Percentiles rank a stretch among this genome's conserved stretches.
Conservation (phyloP, 2,329 filamentous ascomycete species). For the Scedosporium aurantiacum region DNA sequence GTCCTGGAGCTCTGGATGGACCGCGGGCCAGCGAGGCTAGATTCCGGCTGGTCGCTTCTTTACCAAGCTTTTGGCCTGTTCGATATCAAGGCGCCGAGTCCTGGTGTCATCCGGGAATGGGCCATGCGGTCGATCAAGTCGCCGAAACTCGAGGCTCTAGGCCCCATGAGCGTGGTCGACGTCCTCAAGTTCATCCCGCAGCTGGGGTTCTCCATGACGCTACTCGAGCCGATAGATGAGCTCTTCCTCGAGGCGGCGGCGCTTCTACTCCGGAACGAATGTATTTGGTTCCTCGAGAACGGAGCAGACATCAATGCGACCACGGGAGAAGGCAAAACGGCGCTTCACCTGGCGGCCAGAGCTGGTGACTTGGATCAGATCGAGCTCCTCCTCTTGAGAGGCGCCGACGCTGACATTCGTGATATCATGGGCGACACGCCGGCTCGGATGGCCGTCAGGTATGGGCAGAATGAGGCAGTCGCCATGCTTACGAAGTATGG, state of each 20-base stretch:
- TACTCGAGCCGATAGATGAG: background rate
- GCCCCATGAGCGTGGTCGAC: constrained; percentile 2
- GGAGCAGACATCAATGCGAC: background rate
- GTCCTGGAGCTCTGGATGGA: constrained; percentile 6
- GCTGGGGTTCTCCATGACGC: background rate
- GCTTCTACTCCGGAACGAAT: background rate
- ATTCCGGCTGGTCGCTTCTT: constrained; percentile 2
- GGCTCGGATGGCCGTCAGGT: background rate
- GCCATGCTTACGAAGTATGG: background rate
- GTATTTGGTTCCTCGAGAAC: background rate
- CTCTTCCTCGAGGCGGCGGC: constrained; percentile 1
- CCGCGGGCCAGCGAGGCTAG: background rate
- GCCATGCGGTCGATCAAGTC: background rate
- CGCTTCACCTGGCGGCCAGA: constrained; percentile 3
- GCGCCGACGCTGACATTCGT: background rate
- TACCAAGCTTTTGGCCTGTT: constrained; percentile 3
- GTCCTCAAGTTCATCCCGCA: constrained; percentile 2
- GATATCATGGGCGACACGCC: background rate
- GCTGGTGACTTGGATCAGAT: background rate
- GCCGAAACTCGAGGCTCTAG: constrained; percentile 3
- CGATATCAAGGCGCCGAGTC: background rate
- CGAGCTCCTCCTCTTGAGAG: background rate
- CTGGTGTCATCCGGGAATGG: background rate
- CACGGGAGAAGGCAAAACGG: background rate
- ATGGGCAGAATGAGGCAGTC: background rate